Percentiles rank a stretch among this genome's conserved stretches.
Evolutionary conservation across 139 green algal genomes (phyloP).

Genomic region (Picochlorum costavermella): DNA sequence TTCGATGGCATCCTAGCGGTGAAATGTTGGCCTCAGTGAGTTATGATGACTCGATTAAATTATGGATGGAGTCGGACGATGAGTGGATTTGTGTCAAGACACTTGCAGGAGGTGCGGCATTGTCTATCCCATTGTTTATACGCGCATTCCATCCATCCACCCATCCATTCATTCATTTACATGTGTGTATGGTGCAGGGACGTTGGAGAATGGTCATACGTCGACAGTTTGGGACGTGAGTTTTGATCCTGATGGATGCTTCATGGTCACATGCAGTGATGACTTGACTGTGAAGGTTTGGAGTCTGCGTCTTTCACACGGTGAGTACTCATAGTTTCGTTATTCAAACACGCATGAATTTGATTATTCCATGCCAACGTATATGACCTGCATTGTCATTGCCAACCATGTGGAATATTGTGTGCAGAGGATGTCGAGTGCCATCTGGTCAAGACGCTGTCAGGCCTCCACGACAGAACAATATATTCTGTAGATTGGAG

Average conservation of each 20-base stretch:
- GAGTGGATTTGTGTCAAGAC: constrained; percentile 83
- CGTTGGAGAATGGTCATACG: constrained; percentile 45
- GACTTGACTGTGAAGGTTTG: constrained; percentile 73
- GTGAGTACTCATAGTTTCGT: not conserved
- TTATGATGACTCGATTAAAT: constrained; percentile 91
- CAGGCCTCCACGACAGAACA: constrained; percentile 61
- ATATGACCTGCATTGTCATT: too few relatives aligned
- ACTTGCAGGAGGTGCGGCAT: constrained; percentile 42
- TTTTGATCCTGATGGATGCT: constrained; percentile 52
- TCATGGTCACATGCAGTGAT: constrained; percentile 77
- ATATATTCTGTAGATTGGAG: constrained; percentile 77
- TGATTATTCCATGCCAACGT: too few relatives aligned
- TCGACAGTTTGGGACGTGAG: constrained; percentile 79
- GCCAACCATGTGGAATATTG: too few relatives aligned
- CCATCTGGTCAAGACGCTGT: constrained; percentile 37
- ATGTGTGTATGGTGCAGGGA: constrained; percentile 1
- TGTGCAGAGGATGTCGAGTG: constrained; percentile 25
- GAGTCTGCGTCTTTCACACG: constrained; percentile 7
- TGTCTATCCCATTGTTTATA: not conserved
- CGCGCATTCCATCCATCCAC: not conserved
- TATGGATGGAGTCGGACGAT: constrained; percentile 75
- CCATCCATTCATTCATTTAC: not conserved
- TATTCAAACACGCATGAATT: constrained; percentile 6
- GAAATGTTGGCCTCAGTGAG: constrained; percentile 72
- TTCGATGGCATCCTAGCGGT: constrained; percentile 79